Evolutionary conservation across 306 rosid species (phyloP).

Genomic region (Acacia acuminata): DNA sequence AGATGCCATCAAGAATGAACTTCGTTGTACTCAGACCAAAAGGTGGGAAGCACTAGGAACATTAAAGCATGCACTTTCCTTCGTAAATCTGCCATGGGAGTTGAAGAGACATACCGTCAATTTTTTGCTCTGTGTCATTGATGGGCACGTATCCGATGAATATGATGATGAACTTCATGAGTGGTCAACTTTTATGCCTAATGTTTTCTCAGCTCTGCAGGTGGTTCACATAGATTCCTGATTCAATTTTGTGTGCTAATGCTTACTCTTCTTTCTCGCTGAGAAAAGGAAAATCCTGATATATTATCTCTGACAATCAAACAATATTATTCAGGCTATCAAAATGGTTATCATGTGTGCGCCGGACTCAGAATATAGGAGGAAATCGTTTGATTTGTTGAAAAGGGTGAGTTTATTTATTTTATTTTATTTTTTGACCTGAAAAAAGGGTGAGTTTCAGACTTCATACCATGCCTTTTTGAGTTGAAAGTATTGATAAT

Average conservation of each 20-base stretch:
- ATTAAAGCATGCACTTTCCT: constrained; percentile 64
- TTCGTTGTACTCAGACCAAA: constrained; percentile 52
- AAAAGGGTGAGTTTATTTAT: constrained; percentile 58
- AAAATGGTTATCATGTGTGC: constrained; percentile 70
- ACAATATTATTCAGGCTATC: constrained; percentile 65
- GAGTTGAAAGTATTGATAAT: neutral
- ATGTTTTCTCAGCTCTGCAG: constrained; percentile 73
- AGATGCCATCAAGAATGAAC: constrained; percentile 55
- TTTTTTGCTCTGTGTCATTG: constrained; percentile 68
- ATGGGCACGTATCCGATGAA: constrained; percentile 39
- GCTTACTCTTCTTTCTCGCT: neutral
- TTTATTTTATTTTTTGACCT: too few species aligned
- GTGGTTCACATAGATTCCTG: constrained; percentile 39
- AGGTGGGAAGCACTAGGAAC: constrained; percentile 92
- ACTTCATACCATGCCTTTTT: constrained; percentile 8
- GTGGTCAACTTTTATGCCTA: constrained; percentile 57
- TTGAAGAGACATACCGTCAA: constrained; percentile 66
- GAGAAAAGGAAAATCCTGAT: constrained; percentile 10
- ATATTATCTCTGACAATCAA: constrained; percentile 26
- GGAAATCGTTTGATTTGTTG: constrained; percentile 60
- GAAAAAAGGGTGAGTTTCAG: constrained; percentile 57
- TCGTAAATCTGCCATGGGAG: constrained; percentile 69
- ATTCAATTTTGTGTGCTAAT: neutral
- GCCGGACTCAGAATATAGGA: constrained; percentile 60
- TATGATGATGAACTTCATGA: constrained; percentile 42